Evolutionary conservation across 768 basidiomycete species (phyloP).

Genomic region (Auricularia auricula-judae): DNA sequence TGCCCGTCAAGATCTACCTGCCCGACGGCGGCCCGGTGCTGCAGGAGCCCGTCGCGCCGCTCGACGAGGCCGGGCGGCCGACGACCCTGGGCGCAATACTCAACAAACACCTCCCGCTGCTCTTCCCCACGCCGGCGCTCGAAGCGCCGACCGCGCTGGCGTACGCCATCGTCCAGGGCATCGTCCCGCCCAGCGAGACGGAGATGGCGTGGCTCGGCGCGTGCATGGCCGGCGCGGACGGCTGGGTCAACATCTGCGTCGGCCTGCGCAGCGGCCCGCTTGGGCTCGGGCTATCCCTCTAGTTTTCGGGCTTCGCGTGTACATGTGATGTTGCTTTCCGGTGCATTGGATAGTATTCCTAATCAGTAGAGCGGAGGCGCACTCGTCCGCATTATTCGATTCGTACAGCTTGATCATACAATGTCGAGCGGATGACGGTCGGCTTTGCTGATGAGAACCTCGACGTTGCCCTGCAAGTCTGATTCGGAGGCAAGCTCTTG

Average conservation of each 20-base stretch:
- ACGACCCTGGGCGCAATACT: constrained; percentile 64
- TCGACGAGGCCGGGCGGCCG: constrained; percentile 67
- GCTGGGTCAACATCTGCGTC: constrained; percentile 87
- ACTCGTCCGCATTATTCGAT: too few species aligned
- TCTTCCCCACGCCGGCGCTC: constrained; percentile 49
- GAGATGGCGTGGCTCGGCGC: constrained; percentile 94
- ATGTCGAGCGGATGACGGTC: constrained; percentile 70
- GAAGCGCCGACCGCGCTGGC: constrained; percentile 39
- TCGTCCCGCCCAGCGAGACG: constrained; percentile 68
- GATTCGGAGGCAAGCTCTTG: constrained; percentile 31
- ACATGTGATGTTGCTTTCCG: too few species aligned
- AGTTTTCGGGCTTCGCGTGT: too few species aligned
- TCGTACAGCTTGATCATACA: constrained; percentile 28
- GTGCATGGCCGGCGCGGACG: constrained; percentile 86
- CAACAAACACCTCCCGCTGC: constrained; percentile 60
- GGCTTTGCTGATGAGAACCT: constrained; percentile 58
- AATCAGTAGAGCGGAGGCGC: too few species aligned
- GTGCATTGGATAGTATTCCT: too few species aligned
- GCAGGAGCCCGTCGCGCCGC: constrained; percentile 80
- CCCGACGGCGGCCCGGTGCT: constrained; percentile 75
- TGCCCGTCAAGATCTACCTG: constrained; percentile 84
- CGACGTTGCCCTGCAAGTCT: constrained; percentile 22
- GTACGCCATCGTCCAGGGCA: constrained; percentile 75
- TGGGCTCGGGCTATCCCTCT: not conserved
- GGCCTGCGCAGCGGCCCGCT: constrained; percentile 29